Evolutionary conservation across 306 rosid species (phyloP).

Genomic region (Trifolium subterraneum): DNA sequence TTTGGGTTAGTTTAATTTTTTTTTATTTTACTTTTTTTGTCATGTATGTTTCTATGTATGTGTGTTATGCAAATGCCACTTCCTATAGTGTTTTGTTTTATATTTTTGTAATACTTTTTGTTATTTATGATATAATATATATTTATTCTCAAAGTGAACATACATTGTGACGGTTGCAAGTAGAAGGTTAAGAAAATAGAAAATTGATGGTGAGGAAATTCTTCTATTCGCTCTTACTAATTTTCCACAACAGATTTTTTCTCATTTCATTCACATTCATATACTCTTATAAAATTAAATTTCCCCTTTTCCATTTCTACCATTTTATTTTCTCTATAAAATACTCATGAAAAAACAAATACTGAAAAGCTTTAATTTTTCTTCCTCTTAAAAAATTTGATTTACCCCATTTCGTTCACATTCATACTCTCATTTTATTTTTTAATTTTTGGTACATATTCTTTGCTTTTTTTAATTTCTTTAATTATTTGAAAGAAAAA

Average conservation of each 20-base stretch:
- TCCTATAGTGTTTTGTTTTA: not conserved
- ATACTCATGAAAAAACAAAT: not conserved
- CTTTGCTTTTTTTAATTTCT: no score
- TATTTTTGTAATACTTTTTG: not conserved
- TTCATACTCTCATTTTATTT: no score
- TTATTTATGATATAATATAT: slow-evolving; percentile 52
- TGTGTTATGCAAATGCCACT: not conserved
- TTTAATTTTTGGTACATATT: no score
- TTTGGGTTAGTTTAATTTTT: not conserved
- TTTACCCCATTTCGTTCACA: no score
- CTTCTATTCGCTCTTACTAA: slow-evolving; percentile 1
- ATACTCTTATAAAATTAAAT: not conserved
- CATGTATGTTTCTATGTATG: not conserved
- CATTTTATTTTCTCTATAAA: not conserved
- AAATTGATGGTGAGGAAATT: slow-evolving; percentile 71
- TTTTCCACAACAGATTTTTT: not conserved
- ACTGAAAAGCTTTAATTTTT: not conserved
- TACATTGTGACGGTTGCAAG: slow-evolving; percentile 95
- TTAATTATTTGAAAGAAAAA: no score
- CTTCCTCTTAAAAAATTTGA: not conserved
- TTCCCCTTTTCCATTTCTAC: no score
- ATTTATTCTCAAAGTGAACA: slow-evolving; percentile 92
- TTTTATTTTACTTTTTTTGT: not conserved
- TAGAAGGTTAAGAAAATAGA: slow-evolving; percentile 92
- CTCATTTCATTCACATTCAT: not conserved